Base-by-base conservation (phyloP, 441 rosid species). In the Gossypium aridum region DNA sequence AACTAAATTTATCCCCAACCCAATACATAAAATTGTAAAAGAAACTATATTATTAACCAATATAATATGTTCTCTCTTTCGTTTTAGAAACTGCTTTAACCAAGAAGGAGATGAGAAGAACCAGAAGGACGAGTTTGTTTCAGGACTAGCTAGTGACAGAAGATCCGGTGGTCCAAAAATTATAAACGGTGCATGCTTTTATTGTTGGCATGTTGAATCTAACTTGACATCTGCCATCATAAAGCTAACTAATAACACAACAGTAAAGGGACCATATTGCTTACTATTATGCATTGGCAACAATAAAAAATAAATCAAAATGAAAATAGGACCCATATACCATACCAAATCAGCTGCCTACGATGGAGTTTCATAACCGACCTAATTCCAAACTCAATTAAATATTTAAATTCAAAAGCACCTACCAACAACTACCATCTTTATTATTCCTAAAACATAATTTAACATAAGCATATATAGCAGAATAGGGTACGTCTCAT, bases 191-290 rank as follows among this genome's bases (percentile, higher is more conserved):
- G 57, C 28, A 59, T 59, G 28, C 63, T 22, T 59, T 3, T 34
- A 34, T 59, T 23, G n/a, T 59, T 22, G 63, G 28, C 34, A 54
- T 54, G 23, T 16, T 6, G 22, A 53, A 16, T 54, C 67, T 73
- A 73, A 7, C 6, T 78, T 72, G 59, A 53, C 84, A 78, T 60
- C 45, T 7, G 45, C 39, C 73, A 31, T 31, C 37, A 20, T 31
- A 31, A 31, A 54, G 45, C n/a, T 31, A 57, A 72, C n/a, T 34
- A 59, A 23, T 26, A 59, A 22, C 63, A 59, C 31, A 59, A 23
- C 63, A 23, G 25, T 22, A 59, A 10, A 59, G 16, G 7, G 13
- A 14, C 55, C n/a, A 14, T 51, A 51, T 51, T 51, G 17, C 56
- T 51, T 51, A 1, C 6, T 4, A n/a, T 51, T 34, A 34, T 34